Base-by-base conservation (phyloP, 2,329 filamentous ascomycete genomes). In the Phialemoniopsis sp. region DNA sequence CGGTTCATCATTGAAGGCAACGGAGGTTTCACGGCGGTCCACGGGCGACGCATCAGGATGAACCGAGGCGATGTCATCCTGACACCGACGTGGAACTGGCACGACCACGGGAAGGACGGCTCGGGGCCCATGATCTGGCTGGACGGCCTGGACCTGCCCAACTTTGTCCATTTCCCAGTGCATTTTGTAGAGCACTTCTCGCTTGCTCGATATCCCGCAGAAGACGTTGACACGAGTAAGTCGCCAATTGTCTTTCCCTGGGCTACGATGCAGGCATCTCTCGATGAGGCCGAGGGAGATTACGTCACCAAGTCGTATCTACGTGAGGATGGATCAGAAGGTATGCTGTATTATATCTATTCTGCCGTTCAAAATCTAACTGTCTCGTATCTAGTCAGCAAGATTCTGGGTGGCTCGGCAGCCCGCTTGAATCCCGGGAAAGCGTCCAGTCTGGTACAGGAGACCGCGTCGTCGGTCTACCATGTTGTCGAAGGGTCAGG, bases 61-160 rank as follows among this genome's bases (percentile, higher is more conserved):
- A 49, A 63, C 15, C 57, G 62, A 1, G 67, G 73, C 14, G 73
- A 78, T 47, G 70, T 78, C 3, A 73, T 78, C 30, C 48, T 78
- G 4, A 78, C 73, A 0, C 74, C 73, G 0, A 69, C 65, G 0
- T 76, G 73, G 73, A 70, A 75, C 49, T 77, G 70, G 63, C 72
- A 76, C 42, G 73, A 77, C 46, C 73, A 78, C 41, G 73, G 73
- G 12, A 76, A 78, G 34, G 68, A 78, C 17, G 68, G 72, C 1
- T 59, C 60, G 1, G 66, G 64, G 6, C 72, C 72, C 0, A 70
- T 77, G 64, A 73, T 78, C 40, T 78, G 74, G 74, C 63, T 78
- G 2, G 74, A 78, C 46, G 72, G 68, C 2, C 58, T 78, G 0
- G 70, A 78, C 49, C 52, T 78, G 32, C 74, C 74, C 0, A 59